Conservation (phyloP, 257 asterid genomes). For the Primulina tabacum region DNA sequence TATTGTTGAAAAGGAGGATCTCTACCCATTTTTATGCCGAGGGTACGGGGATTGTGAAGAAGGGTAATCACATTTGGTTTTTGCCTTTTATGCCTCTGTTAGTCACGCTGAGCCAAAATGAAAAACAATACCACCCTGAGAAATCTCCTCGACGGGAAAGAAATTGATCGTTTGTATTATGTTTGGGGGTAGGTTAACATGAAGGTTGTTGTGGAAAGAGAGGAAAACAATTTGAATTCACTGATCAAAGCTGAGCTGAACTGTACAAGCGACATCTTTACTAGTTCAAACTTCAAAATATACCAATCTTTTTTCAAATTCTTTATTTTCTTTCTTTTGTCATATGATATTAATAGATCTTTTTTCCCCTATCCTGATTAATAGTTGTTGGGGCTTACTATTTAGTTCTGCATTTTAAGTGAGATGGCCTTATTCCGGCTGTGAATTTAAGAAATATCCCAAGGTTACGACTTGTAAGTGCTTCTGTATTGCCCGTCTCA, state of each 20-base stretch:
- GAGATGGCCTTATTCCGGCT: background rate
- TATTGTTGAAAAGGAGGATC: constrained; percentile 10
- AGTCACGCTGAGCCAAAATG: background rate
- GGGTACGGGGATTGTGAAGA: constrained; percentile 11
- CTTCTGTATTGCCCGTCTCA: no score
- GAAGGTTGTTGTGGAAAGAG: constrained; percentile 9
- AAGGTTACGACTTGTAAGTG: no score
- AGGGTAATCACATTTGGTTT: constrained; percentile 15
- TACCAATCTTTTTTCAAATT: constrained; percentile 2
- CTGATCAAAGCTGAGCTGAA: constrained; percentile 18
- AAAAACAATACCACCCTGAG: background rate
- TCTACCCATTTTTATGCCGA: constrained; percentile 3
- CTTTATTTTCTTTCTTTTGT: background rate
- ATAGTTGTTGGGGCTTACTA: constrained; percentile 17
- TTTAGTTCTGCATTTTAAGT: constrained; percentile 24
- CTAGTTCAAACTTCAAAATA: constrained; percentile 13
- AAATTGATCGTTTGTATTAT: background rate
- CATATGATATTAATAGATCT: constrained; percentile 13
- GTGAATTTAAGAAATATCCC: no score
- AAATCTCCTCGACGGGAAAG: background rate
- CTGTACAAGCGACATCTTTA: constrained; percentile 10
- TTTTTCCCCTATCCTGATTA: constrained; percentile 29
- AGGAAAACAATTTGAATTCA: background rate
- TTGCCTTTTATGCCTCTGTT: constrained; percentile 14
- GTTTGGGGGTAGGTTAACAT: constrained; percentile 5